Conservation (phyloP, 352 stramenopile genomes). For the Pythium apleroticum region DNA sequence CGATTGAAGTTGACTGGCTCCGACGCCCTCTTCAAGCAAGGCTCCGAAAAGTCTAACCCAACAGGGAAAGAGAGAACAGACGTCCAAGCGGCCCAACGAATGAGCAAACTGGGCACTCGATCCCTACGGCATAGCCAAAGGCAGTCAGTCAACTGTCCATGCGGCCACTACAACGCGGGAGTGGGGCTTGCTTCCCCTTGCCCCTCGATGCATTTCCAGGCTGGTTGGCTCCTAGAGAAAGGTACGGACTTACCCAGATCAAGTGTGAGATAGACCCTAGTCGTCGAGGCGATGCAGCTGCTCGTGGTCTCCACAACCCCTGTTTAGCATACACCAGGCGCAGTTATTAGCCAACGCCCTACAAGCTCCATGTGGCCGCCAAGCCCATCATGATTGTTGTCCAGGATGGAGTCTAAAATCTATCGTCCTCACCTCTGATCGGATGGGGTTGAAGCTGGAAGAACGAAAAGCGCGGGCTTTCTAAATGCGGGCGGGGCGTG, state of each 20-base stretch:
- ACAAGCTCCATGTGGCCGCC: not conserved
- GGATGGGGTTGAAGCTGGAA: slow-evolving; percentile 31
- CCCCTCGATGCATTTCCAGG: not conserved
- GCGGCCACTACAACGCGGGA: not conserved
- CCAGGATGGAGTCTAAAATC: not conserved
- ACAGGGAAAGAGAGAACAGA: not conserved
- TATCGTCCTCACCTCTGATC: slow-evolving; percentile 16
- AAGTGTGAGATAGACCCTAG: not conserved
- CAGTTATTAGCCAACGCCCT: slow-evolving; percentile 1
- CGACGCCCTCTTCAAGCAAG: slow-evolving; percentile 69
- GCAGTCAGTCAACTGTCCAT: not conserved
- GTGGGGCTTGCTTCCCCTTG: not conserved
- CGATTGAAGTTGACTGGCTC: slow-evolving; percentile 83
- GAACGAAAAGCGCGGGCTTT: slow-evolving; percentile 38
- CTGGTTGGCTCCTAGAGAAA: slow-evolving; percentile 5
- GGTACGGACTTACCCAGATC: not conserved
- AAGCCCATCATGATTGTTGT: slow-evolving; percentile 1
- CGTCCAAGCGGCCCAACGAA: not conserved
- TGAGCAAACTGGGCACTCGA: not conserved
- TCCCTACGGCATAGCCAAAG: not conserved
- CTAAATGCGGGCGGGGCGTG: slow-evolving; percentile 4
- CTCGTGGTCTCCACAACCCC: slow-evolving; percentile 3
- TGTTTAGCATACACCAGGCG: slow-evolving; percentile 2
- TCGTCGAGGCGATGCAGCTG: not conserved
- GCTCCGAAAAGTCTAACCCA: not conserved